Evolutionary conservation across 2,329 filamentous ascomycete genomes (phyloP).

Genomic region (Aspergillus floridensis): DNA sequence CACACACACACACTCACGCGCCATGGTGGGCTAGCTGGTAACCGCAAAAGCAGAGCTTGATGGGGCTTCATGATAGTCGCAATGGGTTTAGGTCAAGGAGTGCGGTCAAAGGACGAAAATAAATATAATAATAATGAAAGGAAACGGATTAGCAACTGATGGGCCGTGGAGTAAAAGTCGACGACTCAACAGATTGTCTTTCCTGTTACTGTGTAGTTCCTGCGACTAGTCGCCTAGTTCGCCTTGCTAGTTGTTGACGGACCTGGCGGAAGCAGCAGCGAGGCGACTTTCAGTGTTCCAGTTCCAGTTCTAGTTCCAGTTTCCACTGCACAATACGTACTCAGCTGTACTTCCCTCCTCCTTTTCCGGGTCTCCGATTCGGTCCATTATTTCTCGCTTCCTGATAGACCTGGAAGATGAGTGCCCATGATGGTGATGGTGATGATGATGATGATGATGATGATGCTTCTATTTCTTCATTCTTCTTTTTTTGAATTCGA

Average conservation of each 20-base stretch:
- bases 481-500: neutral
- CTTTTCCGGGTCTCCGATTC: neutral
- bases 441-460: no score
- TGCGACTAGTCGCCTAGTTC: constrained; percentile 14
- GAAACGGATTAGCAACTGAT: neutral
- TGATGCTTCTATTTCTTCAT: neutral
- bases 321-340: neutral
- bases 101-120: no score
- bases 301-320: neutral
- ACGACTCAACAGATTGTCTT: neutral
- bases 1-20: no score
- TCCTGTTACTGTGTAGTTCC: constrained; percentile 6
- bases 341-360: neutral
- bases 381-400: constrained; percentile 1
- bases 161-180: constrained; percentile 7
- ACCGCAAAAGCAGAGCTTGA: constrained; percentile 2
- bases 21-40: neutral
- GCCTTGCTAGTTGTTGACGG: constrained; percentile 13
- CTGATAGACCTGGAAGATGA: no score
- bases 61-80: neutral
- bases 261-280: constrained; percentile 14
- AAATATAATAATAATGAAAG: no score
- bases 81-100: no score
- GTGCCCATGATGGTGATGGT: neutral
- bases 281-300: constrained; percentile 7